Base-by-base conservation (phyloP, 768 basidiomycete genomes). In the Rubroboletus pulcherrimus region DNA sequence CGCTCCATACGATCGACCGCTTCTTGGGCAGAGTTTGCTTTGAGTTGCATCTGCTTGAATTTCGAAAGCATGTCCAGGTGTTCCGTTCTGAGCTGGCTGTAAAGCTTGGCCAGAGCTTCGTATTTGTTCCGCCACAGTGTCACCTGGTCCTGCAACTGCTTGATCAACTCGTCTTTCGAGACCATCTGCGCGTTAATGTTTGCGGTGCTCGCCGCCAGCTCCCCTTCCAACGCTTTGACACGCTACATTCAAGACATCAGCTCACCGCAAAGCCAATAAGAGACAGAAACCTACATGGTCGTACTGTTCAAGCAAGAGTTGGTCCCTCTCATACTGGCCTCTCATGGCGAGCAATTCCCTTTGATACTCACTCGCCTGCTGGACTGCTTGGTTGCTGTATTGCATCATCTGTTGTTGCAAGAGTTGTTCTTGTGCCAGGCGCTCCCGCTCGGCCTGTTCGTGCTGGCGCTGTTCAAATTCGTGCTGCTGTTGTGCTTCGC, bases 121-220 rank as follows among this genome's bases (percentile, higher is more conserved):
- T 99, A 99, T 74, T 99, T 99, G 77, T 92, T 95, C 53, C 93
- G 87, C 97, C 97, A 99, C 14, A 96, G 76, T 4, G 84, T 90
- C 59, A 98, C 95, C 74, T 99, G 97, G 66, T 97, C 92, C 67
- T 98, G 96, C 4, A 99, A 81, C 68, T 95, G 93, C 67, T 86
- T 87, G 72, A 98, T 96, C 65, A 98, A 76, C 14, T 97, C 94
- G 69, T 99, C 97, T 71, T 98, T 99, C 15, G 93, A 88, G 49
- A 77, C 68, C 75, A 97, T 79, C 71, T 98, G 97, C 5, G 90
- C 86, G 57, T 82, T 84, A 58, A 96, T 81, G 65, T 94, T 93
- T 58, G 79, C 75, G 24, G 81, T 78, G 63, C 92, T 81, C 51
- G 85, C 86, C 50, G 76, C 79, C 38, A 98, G 79, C 68, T 98